Conservation (phyloP, 1,284 basidiomycete genomes). For the Tilletia indica region DNA sequence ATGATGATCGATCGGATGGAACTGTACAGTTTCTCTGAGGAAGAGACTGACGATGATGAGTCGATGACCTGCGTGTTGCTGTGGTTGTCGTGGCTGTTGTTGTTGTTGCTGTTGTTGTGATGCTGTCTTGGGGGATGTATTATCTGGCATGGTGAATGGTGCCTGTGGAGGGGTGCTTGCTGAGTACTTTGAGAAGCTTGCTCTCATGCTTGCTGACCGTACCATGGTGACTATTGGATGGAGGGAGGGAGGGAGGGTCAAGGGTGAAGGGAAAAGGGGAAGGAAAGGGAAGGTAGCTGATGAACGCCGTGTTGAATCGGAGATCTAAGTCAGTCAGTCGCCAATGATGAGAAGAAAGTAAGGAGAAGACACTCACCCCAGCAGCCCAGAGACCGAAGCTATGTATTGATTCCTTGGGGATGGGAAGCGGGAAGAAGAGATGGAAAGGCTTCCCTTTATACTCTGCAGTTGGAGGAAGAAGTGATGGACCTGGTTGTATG, state of each 20-base stretch:
- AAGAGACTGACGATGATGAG: conserved; percentile 17
- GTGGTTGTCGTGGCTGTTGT: not conserved
- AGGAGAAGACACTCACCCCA: too few relatives aligned
- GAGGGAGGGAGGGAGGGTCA: not conserved
- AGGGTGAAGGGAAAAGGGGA: too few relatives aligned
- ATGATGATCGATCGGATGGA: not conserved
- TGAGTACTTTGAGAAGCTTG: conserved; percentile 1
- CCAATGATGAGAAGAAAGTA: too few relatives aligned
- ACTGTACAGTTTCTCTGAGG: conserved; percentile 7
- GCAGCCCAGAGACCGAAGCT: too few relatives aligned
- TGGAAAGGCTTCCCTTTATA: too few relatives aligned
- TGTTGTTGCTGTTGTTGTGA: not conserved
- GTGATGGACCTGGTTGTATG: too few relatives aligned
- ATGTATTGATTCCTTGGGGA: too few relatives aligned
- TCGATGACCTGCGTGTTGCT: not conserved
- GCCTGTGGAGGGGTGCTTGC: not conserved
- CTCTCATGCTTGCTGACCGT: not conserved
- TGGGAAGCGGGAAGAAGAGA: too few relatives aligned
- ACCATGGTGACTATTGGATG: not conserved
- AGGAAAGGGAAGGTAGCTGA: too few relatives aligned
- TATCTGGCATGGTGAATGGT: not conserved
- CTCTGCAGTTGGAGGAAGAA: too few relatives aligned
- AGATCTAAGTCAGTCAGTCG: too few relatives aligned
- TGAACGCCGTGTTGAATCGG: too few relatives aligned
- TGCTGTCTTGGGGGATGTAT: not conserved